Percentiles rank a stretch among this genome's conserved stretches.
phyloP scores from a whole-genome alignment of 2,329 filamentous ascomycete genomes.

The Aspergillus texensis region DNA sequence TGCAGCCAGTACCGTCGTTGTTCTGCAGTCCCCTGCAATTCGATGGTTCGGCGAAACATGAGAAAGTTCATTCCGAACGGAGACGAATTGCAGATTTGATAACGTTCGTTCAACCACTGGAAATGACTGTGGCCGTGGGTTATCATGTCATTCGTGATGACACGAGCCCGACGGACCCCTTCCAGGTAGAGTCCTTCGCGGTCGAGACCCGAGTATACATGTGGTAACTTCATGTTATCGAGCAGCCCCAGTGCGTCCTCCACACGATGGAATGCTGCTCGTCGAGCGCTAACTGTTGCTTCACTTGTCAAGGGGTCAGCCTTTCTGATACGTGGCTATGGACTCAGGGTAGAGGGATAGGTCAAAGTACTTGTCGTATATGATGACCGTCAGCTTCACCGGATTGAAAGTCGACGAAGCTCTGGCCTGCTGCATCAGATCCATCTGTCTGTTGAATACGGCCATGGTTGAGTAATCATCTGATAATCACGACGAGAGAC shows the following conservation, averaged over 20 bases:
- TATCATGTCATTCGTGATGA: slow-evolving; percentile 7
- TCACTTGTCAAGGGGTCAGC: not conserved
- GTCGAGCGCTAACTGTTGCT: slow-evolving; percentile 1
- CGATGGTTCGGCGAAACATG: slow-evolving; percentile 55
- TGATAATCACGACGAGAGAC: not conserved
- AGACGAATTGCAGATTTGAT: slow-evolving; percentile 6
- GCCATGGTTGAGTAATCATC: not conserved
- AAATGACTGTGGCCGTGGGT: slow-evolving; percentile 4
- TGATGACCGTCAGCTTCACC: not conserved
- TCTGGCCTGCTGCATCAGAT: not conserved
- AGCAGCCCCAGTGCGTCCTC: not conserved
- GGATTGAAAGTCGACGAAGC: not conserved
- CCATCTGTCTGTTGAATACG: not conserved
- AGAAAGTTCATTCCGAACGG: slow-evolving; percentile 11
- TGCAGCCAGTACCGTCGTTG: slow-evolving; percentile 54
- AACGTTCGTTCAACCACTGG: slow-evolving; percentile 6
- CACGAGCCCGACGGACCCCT: slow-evolving; percentile 1
- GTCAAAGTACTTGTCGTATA: not conserved
- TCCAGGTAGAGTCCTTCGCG: slow-evolving; percentile 6
- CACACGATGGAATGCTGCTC: slow-evolving; percentile 7
- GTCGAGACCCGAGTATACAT: slow-evolving; percentile 2
- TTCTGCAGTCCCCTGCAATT: slow-evolving; percentile 52
- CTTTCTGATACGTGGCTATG: not conserved
- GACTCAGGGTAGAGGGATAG: not conserved
- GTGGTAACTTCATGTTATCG: slow-evolving; percentile 9